phyloP scores from a whole-genome alignment of 2,329 filamentous ascomycete species.

The Xylariaceae sp. region DNA sequence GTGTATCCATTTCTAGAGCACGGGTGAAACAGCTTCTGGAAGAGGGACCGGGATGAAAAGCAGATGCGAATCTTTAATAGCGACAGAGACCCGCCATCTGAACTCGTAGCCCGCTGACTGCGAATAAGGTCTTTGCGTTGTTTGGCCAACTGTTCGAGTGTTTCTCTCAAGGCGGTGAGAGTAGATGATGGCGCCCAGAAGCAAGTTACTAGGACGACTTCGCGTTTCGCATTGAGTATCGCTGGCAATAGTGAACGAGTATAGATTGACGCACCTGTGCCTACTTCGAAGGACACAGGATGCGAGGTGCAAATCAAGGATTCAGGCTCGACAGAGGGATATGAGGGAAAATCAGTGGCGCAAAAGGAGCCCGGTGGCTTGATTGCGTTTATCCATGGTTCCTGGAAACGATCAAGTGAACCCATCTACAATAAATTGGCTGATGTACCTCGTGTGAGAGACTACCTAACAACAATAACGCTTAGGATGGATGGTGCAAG shows the following conservation, averaged over 20 bases:
- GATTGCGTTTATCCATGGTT: conserved; percentile 33
- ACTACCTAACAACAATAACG: neutral
- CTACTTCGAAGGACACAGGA: conserved; percentile 57
- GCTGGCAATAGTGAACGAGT: conserved; percentile 63
- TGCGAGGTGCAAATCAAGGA: conserved; percentile 56
- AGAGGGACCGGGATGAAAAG: conserved; percentile 74
- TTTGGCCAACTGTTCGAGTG: conserved; percentile 64
- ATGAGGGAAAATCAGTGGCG: conserved; percentile 53
- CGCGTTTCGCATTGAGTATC: conserved; percentile 63
- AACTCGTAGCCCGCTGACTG: conserved; percentile 30
- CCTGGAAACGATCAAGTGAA: conserved; percentile 29
- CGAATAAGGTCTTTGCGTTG: conserved; percentile 47
- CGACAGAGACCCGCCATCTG: conserved; percentile 22
- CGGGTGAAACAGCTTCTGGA: conserved; percentile 78
- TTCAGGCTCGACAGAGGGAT: conserved; percentile 51
- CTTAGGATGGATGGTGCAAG: neutral
- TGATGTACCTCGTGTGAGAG: neutral
- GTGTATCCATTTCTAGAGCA: conserved; percentile 65
- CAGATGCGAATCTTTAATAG: conserved; percentile 71
- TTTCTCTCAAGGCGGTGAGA: conserved; percentile 60
- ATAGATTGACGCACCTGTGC: conserved; percentile 64
- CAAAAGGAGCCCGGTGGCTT: conserved; percentile 10
- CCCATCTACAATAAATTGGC: conserved; percentile 23
- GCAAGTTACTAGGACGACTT: conserved; percentile 79
- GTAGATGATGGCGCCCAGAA: conserved; percentile 77